Evolutionary conservation across 768 basidiomycete genomes (phyloP), one percentile per base, ranked within the genome.

Genomic region (Psilocybe subaeruginosa): DNA sequence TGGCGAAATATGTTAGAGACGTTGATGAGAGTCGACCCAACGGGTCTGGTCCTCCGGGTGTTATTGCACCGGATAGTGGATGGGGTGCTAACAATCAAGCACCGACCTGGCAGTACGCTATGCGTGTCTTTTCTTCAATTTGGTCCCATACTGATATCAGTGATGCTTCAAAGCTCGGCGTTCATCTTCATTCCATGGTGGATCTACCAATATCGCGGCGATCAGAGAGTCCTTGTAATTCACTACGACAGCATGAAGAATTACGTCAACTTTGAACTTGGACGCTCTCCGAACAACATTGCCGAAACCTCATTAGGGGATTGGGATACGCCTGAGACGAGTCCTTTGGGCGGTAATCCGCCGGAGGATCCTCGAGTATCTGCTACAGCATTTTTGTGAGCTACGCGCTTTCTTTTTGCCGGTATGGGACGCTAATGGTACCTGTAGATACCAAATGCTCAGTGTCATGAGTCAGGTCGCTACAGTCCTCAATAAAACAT

Each of bases 301-400:
- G 72, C 70, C 4, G 47, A 37, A 2, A 71, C 71, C 23, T 54
- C 61, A 11, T 48, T 73, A 46, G 73, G 73, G 78, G 73, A 73
- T 81, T 80, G 35, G 81, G 72, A 61, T 75, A 80, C 46, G 77
- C 83, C 47, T 75, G 82, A 71, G 82, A 85, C 58, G 69, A 70
- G 63, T 84, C 73, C 73, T 6, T 45, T 63, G 1, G 73, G 73
- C 3, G 71, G 71, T 0, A 74, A 74, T 46, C 68, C 73, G 0
- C 73, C 73, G 0, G 73, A 74, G 60, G 73, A 74, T 58, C n/a
- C 62, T 19, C 68, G 66, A 1, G 68, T 74, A 0, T 68, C 71
- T 8, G 73, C 71, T 1, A 74, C 73, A 2, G 73, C 73, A 37
- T 74, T 65, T 56, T 55, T 74, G 73, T 74, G 39, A 58, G 69